These are phyloP conservation scores for Geotrichum siamense DNA, from an alignment of 1,139 yeast species.

Conservation along the genomic window DNA sequence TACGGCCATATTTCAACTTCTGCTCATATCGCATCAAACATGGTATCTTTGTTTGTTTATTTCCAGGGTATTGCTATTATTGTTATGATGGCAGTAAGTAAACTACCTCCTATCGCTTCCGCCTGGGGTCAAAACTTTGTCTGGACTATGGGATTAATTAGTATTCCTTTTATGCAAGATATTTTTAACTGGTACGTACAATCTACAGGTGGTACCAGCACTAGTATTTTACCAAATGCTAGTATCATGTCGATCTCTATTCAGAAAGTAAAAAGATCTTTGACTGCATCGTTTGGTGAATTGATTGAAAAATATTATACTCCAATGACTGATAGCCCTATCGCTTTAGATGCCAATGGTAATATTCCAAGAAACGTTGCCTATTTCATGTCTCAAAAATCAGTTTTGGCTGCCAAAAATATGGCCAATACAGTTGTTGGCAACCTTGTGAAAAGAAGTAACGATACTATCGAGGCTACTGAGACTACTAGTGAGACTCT, in stretches of 20 bases:
- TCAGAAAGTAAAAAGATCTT: conserved; percentile 11
- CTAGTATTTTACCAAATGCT: conserved; percentile 58
- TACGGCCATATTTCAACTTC: conserved; percentile 91
- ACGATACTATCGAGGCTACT: conserved; percentile 33
- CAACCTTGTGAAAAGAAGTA: conserved; percentile 1
- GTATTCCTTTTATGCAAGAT: conserved; percentile 70
- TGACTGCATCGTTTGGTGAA: conserved; percentile 1
- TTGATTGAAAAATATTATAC: conserved; percentile 1
- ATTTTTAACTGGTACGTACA: conserved; percentile 93
- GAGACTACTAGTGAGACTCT: conserved; percentile 62
- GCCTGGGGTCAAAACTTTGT: conserved; percentile 97
- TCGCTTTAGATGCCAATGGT: background rate
- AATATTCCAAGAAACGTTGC: conserved; percentile 16
- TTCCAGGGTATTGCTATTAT: conserved; percentile 91
- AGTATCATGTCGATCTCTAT: conserved; percentile 51
- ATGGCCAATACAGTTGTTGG: conserved; percentile 13
- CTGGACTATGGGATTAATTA: conserved; percentile 92
- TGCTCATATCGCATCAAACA: conserved; percentile 92
- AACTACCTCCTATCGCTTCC: conserved; percentile 93
- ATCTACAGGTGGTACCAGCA: conserved; percentile 87
- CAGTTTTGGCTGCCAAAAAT: conserved; percentile 3
- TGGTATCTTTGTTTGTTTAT: conserved; percentile 84
- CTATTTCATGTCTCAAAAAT: conserved; percentile 16
- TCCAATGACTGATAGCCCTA: conserved; percentile 1
- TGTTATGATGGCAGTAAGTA: conserved; percentile 90